phyloP scores from a whole-genome alignment of 75 land plant genomes.

The Pinus albicaulis region DNA sequence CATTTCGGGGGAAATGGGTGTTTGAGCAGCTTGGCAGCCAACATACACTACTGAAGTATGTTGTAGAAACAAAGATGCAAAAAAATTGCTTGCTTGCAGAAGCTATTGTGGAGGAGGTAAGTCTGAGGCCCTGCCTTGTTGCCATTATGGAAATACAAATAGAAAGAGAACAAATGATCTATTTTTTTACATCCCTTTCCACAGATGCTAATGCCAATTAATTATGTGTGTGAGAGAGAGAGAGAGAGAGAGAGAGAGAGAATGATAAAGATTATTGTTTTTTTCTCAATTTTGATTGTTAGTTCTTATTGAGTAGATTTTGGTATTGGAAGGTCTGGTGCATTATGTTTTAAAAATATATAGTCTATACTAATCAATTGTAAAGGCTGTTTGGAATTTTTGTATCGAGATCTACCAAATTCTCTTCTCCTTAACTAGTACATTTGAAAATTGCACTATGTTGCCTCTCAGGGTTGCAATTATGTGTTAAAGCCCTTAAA shows the following conservation, averaged over 20 bases:
- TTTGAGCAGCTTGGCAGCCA: conserved; percentile 83
- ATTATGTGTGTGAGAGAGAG: too few species aligned
- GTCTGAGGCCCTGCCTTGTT: not conserved
- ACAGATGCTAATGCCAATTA: not conserved
- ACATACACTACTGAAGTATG: conserved; percentile 85
- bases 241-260: not conserved
- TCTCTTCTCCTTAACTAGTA: not conserved
- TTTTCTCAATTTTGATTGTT: not conserved
- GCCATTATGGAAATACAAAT: not conserved
- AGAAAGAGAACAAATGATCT: not conserved
- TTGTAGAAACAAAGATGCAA: conserved; percentile 84
- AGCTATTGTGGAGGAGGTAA: conserved; percentile 95
- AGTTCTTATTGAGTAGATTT: not conserved
- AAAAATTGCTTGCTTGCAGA: conserved; percentile 86
- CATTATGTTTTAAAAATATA: not conserved
- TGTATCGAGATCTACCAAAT: not conserved
- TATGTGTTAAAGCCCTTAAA: too few species aligned
- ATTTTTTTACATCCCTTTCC: not conserved
- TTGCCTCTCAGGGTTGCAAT: too few species aligned
- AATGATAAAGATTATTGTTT: not conserved
- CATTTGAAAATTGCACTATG: not conserved
- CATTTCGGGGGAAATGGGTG: conserved; percentile 84
- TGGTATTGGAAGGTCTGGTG: not conserved
- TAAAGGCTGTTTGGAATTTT: too few species aligned
- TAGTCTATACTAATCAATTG: too few species aligned